Conservation (phyloP, 1,284 basidiomycete genomes). For the Cystobasidium slooffiae region DNA sequence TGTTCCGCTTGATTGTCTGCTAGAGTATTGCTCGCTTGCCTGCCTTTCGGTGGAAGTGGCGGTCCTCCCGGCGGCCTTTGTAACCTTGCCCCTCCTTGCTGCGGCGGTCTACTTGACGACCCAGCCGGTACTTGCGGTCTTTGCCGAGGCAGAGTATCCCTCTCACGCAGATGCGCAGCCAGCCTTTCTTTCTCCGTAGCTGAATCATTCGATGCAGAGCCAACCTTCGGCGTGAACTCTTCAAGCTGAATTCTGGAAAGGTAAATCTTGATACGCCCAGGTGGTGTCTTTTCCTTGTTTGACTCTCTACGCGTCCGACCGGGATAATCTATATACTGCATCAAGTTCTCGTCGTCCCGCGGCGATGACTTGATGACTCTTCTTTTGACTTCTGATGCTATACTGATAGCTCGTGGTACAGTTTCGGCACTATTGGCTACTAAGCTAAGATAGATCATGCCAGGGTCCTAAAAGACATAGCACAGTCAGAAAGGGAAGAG, state of each 20-base stretch:
- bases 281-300: constrained; percentile 34
- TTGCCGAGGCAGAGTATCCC: not conserved
- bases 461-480: constrained; percentile 16
- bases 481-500: not conserved
- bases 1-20: not conserved
- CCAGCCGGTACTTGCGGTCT: not conserved
- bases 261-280: constrained; percentile 41
- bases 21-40: not conserved
- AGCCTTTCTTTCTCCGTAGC: constrained; percentile 23
- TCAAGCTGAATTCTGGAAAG: constrained; percentile 39
- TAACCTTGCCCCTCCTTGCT: not conserved
- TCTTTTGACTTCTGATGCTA: constrained; percentile 41
- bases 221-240: constrained; percentile 30
- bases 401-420: constrained; percentile 28
- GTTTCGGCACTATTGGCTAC: constrained; percentile 24
- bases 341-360: constrained; percentile 13
- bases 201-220: not conserved
- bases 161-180: constrained; percentile 9
- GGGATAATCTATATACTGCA: constrained; percentile 43
- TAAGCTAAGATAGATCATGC: constrained; percentile 34
- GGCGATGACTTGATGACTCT: constrained; percentile 22
- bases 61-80: constrained; percentile 4
- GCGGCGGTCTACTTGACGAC: not conserved
- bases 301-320: constrained; percentile 26
- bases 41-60: constrained; percentile 20